phyloP scores from a whole-genome alignment of 129 eudicot species.

The Oenanthe sinensis region DNA sequence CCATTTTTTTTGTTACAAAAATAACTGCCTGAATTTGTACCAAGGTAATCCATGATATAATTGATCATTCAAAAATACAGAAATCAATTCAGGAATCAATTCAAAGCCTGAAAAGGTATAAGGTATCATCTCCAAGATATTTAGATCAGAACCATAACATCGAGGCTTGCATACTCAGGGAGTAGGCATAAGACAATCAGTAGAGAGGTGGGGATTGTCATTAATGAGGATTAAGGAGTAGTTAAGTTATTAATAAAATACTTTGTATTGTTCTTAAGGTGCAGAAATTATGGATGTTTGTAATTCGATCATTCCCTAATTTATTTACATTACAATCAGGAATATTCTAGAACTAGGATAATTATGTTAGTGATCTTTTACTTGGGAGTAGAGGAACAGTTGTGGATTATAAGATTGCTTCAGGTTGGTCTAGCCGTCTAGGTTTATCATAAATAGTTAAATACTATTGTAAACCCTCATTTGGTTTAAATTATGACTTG shows the following conservation, averaged over 20 bases:
- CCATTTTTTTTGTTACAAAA: neutral
- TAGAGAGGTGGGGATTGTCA: neutral
- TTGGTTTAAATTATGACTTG: neutral
- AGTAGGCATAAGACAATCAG: neutral
- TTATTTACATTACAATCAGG: no score
- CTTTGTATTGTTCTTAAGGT: neutral
- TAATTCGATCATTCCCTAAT: no score
- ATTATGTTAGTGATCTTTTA: neutral
- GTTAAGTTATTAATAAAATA: neutral
- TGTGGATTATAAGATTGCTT: neutral
- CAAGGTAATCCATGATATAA: neutral
- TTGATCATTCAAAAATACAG: neutral
- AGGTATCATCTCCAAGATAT: no score
- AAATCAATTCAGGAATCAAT: no score
- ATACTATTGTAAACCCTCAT: neutral
- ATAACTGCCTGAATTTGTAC: neutral
- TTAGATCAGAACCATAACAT: no score
- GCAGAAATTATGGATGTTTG: neutral
- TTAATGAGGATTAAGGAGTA: neutral
- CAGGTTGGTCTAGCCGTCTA: neutral
- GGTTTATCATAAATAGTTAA: no score
- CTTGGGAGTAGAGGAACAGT: neutral
- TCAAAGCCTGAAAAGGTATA: no score
- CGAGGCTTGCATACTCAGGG: neutral
- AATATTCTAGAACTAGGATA: no score